Percentiles rank a stretch among this genome's conserved stretches.
Evolutionary conservation across 139 green algal genomes (phyloP).

Genomic region (Marvania coccoides): DNA sequence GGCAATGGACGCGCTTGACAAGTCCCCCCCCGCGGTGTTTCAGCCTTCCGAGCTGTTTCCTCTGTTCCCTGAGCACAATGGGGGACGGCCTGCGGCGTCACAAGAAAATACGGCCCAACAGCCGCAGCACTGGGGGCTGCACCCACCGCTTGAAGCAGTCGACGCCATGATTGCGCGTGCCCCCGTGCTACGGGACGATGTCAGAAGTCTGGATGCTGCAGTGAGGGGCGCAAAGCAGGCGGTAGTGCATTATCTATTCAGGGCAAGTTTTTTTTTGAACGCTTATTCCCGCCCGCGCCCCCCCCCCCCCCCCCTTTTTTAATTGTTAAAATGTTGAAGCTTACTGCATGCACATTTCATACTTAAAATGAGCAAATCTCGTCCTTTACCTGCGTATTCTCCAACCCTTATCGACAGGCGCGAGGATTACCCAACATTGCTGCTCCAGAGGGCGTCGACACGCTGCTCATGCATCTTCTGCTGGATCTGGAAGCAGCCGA

Average conservation of each 20-base stretch:
- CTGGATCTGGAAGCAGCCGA: conserved; percentile 20
- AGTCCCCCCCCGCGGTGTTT: conserved; percentile 21
- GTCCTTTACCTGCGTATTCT: too few species aligned
- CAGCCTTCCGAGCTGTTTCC: conserved; percentile 58
- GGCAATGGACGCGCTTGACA: conserved; percentile 35
- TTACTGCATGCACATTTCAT: too few species aligned
- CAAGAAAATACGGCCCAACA: conserved; percentile 11
- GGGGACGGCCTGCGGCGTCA: background rate
- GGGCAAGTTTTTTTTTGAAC: too few species aligned
- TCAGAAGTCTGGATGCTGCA: background rate
- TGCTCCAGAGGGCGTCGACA: conserved; percentile 46
- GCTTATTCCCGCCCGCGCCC: too few species aligned
- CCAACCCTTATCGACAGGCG: too few species aligned
- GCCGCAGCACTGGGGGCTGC: conserved; percentile 46
- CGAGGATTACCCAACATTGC: conserved; percentile 19
- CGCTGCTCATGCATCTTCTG: conserved; percentile 53
- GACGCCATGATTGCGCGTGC: background rate
- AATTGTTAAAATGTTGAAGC: too few species aligned
- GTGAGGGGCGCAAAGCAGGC: background rate
- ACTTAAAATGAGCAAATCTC: too few species aligned
- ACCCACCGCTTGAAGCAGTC: conserved; percentile 27
- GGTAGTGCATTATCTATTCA: conserved; percentile 28
- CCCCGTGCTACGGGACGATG: background rate
- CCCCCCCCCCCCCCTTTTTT: too few species aligned
- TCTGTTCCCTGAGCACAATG: conserved; percentile 40